Evolutionary conservation across 2,329 filamentous ascomycete genomes (phyloP), one percentile per base, ranked within the genome.

Genomic region (Aspergillus sp.): DNA sequence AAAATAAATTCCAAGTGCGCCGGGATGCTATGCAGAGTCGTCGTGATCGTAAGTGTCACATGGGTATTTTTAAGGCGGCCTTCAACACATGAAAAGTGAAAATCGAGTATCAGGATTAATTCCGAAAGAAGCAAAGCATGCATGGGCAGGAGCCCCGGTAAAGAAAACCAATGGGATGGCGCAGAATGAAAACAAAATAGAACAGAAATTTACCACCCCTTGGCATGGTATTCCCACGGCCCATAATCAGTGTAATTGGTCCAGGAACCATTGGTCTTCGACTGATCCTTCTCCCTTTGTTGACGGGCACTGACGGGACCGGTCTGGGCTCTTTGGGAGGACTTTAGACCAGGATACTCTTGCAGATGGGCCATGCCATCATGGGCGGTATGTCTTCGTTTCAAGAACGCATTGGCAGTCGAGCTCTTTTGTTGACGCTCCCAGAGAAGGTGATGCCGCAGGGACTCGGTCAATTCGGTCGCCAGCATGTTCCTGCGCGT

Each of bases 401-500:
- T 94, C 48, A 95, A 77, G 46, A 91, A 87, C 1, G 90, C 88
- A 53, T 91, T 90, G 59, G 84, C 87, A 5, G 88, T 91, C 32
- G 86, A 85, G 49, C 88, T 88, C 77, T 93, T 94, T 63, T 97
- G 91, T 62, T 94, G 88, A 44, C 93, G 85, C 67, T 98, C 93
- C 86, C 88, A 94, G 10, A 97, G 79, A 10, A 98, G 82, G 59
- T 96, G 87, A 57, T 89, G 86, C 26, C 93, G 82, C 3, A 98
- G 81, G 26, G 88, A 94, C 65, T 95, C 89, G 2, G 91, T 96
- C 46, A 98, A 75, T 71, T 98, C 93, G 0, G 88, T 94, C 6
- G 88, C 85, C 47, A 98, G 78, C 93, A 98, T 98, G 68, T 96
- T 94, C 50, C 90, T 81, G 44, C 93, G 81, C 0, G 90, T 96